Evolutionary conservation across 2,329 filamentous ascomycete genomes (phyloP), one percentile per base, ranked within the genome.

Genomic region (Xylariaceae sp.): DNA sequence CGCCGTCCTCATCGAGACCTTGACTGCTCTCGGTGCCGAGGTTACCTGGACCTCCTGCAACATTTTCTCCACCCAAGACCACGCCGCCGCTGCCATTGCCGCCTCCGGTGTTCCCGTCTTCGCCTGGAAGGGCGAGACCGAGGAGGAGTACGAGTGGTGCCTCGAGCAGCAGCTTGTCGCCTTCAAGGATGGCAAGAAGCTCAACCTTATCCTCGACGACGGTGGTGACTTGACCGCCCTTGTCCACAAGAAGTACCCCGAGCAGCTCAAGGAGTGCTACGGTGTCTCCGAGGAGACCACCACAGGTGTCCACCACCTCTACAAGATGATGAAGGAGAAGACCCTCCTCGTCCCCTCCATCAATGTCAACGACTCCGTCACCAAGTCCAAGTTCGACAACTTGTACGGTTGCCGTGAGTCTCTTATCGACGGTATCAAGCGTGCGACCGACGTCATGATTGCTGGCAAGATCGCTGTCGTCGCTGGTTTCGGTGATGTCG

Each of bases 341-440:
- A 81, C 84, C 74, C 90, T 97, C 60, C 86, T 96, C 57, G 89
- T 96, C 62, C 94, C 94, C 62, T 82, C 92, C 75, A 90, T 97
- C 86, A 99, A 99, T 76, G 92, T 99, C 82, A 97, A 99, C 81
- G 92, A 99, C 85, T 91, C 88, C 53, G 92, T 99, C 71, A 99
- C 94, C 76, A 99, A 97, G 87, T 96, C 90, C 78, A 99, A 99
- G 85, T 99, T 99, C 74, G 94, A 97, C 85, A 99, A 99, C 86
- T 80, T 97, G 61, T 99, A 97, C 84, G 92, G 94, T 70, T 97
- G 94, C 90, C 87, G 90, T 72, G 94, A 97, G 81, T 96, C 92
- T 58, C 87, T 99, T 66, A 86, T 99, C 68, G 94, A 99, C 74
- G 94, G 94, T 74, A 97, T 99, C 86, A 99, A 97, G 89, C 92